Base-by-base conservation (phyloP, 1,284 basidiomycete genomes). In the Tylopilus sp. region DNA sequence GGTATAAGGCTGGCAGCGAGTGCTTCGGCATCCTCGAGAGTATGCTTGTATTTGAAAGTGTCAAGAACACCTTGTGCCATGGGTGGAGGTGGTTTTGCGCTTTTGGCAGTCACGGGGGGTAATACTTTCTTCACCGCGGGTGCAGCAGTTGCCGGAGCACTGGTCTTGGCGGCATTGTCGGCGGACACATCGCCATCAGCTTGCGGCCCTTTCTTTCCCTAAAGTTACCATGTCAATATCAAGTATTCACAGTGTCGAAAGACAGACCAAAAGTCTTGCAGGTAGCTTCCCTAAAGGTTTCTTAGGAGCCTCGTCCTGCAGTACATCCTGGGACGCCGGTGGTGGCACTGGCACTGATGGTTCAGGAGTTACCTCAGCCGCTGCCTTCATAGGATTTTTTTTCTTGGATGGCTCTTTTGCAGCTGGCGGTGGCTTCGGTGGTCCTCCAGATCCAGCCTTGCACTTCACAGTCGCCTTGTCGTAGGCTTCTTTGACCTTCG, bases 401-500 rank as follows among this genome's bases (percentile, higher is more conserved):
- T 83, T 86, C 20, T 76, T 72, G 22, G 76, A 49, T 17, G 75
- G 66, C 56, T 74, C 75, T 17, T 77, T 67, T 11, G 81, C 64
- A 20, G 75, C 65, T 20, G 76, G 66, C 15, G 74, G 61, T 6
- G 68, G 68, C 53, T 74, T 76, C 5, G 83, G 72, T 33, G 80
- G 70, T 17, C 73, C 62, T 42, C 73, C 78, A 43, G 76, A 75
- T 10, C 88, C 88, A 22, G 79, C 76, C 71, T 90, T 94, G 63
- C 86, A 90, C 70, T 90, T 94, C 40, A 96, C 90, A 29, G 85
- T 85, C 3, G 92, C 93, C 61, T 88, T 92, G 59, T 90, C 93
- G 62, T 84, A 94, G 10, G 92, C 92, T 66, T 98, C 97, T 72
- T 92, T 95, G 52, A 99, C 91, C 72, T 99, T 99, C 7, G 77